These are phyloP conservation scores for Chytriomyces hyalinus DNA, from an alignment of 192 early-diverging fungal genomes.

Conservation along the genomic window DNA sequence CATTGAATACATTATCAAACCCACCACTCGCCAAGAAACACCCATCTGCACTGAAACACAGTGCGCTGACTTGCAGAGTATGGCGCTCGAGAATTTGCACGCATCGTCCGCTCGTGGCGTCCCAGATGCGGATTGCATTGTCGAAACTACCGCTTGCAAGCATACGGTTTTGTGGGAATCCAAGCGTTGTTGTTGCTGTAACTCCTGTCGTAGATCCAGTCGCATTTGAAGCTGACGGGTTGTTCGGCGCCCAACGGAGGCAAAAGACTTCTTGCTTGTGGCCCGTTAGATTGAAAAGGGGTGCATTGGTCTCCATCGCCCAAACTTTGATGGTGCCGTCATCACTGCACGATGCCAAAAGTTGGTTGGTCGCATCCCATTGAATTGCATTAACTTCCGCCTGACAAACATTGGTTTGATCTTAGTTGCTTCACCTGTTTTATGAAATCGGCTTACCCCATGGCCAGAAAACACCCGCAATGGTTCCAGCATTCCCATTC, in stretches of 20 bases:
- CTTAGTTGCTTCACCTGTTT: no score
- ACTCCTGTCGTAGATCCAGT: background rate
- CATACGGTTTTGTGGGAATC: slow-evolving; percentile 26
- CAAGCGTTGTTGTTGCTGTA: background rate
- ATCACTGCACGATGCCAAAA: slow-evolving; percentile 78
- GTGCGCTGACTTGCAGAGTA: slow-evolving; percentile 69
- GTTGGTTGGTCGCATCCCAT: slow-evolving; percentile 71
- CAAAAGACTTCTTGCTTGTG: slow-evolving; percentile 83
- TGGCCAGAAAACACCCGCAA: slow-evolving; percentile 79
- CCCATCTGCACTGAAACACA: slow-evolving; percentile 80
- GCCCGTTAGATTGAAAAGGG: slow-evolving; percentile 58
- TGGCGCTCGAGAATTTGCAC: slow-evolving; percentile 73
- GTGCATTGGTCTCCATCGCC: slow-evolving; percentile 64
- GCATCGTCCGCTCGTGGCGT: slow-evolving; percentile 70
- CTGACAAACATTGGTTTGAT: slow-evolving; percentile 28
- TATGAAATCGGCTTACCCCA: slow-evolving; percentile 43
- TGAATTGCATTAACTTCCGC: slow-evolving; percentile 78
- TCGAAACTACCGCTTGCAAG: slow-evolving; percentile 74
- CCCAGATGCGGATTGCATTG: slow-evolving; percentile 84
- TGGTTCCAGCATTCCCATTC: slow-evolving; percentile 70
- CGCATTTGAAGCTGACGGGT: slow-evolving; percentile 55
- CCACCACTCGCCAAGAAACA: slow-evolving; percentile 75
- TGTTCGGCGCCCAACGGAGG: slow-evolving; percentile 81
- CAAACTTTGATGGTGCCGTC: slow-evolving; percentile 79
- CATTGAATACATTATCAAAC: slow-evolving; percentile 77